Evolutionary conservation across 225 moss, liverwort and hornwort genomes (phyloP).

Genomic region (Asterella californica): DNA sequence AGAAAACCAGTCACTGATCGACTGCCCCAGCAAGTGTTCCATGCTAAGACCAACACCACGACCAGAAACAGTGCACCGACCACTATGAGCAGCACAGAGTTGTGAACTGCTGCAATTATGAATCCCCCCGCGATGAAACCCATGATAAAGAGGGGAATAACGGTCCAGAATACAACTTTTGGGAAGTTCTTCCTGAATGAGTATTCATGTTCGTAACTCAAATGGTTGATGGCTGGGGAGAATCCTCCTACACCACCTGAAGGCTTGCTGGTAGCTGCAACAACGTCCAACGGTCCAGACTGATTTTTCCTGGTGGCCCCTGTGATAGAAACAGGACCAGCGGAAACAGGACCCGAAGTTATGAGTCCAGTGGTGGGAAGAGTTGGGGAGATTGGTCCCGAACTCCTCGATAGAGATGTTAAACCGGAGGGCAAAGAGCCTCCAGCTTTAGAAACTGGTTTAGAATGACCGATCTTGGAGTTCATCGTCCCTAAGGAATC

Average conservation of each 20-base stretch:
- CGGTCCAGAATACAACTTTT: conserved; percentile 58
- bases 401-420: conserved; percentile 50
- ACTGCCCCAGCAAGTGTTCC: conserved; percentile 69
- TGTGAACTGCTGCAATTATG: conserved; percentile 81
- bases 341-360: conserved; percentile 69
- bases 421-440: conserved; percentile 26
- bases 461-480: background rate
- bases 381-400: conserved; percentile 49
- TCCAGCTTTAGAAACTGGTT: background rate
- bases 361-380: conserved; percentile 77
- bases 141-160: conserved; percentile 69
- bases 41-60: conserved; percentile 46
- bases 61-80: conserved; percentile 56
- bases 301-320: conserved; percentile 24
- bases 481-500: background rate
- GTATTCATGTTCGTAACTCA: conserved; percentile 51
- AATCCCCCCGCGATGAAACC: conserved; percentile 84
- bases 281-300: conserved; percentile 53
- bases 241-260: conserved; percentile 11
- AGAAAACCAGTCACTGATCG: conserved; percentile 63
- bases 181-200: conserved; percentile 62
- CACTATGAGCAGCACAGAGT: conserved; percentile 64
- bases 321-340: conserved; percentile 49
- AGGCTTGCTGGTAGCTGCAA: conserved; percentile 15
- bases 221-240: conserved; percentile 58